Evolutionary conservation across 176 grass and related monocot genomes (phyloP).

Genomic region (Poa annua): DNA sequence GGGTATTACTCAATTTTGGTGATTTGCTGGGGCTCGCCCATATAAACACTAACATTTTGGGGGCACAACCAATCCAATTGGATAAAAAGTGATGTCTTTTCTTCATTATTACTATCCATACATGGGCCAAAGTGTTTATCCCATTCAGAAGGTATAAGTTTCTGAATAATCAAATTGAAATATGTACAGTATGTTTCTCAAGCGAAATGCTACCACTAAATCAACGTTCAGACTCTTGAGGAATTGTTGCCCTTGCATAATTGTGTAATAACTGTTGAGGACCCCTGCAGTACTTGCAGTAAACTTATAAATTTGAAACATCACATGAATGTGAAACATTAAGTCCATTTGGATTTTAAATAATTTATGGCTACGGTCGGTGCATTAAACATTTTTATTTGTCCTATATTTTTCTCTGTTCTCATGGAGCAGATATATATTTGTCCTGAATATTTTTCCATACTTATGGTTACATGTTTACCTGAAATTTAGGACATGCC

Average conservation of each 20-base stretch:
- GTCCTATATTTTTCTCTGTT: conserved; percentile 9
- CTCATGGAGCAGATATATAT: neutral
- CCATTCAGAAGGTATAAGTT: neutral
- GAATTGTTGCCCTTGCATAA: conserved; percentile 10
- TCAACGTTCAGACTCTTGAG: neutral
- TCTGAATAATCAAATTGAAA: neutral
- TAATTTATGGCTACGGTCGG: neutral
- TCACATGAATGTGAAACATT: neutral
- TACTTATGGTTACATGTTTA: conserved; percentile 38
- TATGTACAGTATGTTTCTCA: neutral
- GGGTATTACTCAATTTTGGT: neutral
- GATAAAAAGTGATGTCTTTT: neutral
- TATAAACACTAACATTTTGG: conserved; percentile 1
- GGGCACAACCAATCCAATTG: neutral
- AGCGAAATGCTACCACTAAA: conserved; percentile 9
- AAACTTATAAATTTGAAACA: neutral
- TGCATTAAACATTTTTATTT: conserved; percentile 8
- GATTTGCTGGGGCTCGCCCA: neutral
- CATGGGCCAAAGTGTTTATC: neutral
- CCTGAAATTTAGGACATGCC: conserved; percentile 65
- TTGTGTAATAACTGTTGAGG: conserved; percentile 5
- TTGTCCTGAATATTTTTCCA: conserved; percentile 26
- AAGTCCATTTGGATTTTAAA: neutral
- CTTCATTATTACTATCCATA: neutral
- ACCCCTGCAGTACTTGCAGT: neutral